A percentile compares a stretch with the other conserved stretches of the same genome.
phyloP scores from a whole-genome alignment of 768 basidiomycete species.

The Mycena vitilis region DNA sequence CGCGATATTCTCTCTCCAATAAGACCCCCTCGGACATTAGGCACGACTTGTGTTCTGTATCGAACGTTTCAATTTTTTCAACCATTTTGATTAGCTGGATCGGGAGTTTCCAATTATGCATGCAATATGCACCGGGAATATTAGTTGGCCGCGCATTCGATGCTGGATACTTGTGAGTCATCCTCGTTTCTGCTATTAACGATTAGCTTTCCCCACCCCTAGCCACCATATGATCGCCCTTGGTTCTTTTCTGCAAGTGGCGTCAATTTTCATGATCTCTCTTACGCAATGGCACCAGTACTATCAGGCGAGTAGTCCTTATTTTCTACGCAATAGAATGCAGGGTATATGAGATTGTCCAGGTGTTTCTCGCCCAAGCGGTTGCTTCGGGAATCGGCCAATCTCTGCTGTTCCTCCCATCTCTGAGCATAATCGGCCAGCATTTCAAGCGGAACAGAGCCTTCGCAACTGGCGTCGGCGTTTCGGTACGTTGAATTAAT shows the following conservation, averaged over 20 bases:
- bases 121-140: conserved; percentile 32
- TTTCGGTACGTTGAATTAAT: conserved; percentile 14
- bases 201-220: background rate
- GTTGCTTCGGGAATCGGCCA: conserved; percentile 29
- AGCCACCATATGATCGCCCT: conserved; percentile 32
- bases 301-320: conserved; percentile 19
- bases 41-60: background rate
- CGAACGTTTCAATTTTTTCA: background rate
- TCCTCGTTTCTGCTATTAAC: background rate
- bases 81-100: conserved; percentile 18
- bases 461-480: conserved; percentile 27
- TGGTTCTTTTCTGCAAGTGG: conserved; percentile 28
- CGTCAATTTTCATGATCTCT: conserved; percentile 30
- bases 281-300: conserved; percentile 25
- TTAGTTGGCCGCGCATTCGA: conserved; percentile 28
- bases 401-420: conserved; percentile 27
- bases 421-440: conserved; percentile 27
- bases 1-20: conserved; percentile 23
- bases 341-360: background rate
- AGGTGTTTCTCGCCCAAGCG: conserved; percentile 30
- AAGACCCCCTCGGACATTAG: conserved; percentile 30
- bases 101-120: conserved; percentile 28
- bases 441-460: conserved; percentile 29
- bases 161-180: conserved; percentile 30
- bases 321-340: background rate